Evolutionary conservation across 768 basidiomycete species (phyloP).

Genomic region (Kwoniella newhampshirensis): DNA sequence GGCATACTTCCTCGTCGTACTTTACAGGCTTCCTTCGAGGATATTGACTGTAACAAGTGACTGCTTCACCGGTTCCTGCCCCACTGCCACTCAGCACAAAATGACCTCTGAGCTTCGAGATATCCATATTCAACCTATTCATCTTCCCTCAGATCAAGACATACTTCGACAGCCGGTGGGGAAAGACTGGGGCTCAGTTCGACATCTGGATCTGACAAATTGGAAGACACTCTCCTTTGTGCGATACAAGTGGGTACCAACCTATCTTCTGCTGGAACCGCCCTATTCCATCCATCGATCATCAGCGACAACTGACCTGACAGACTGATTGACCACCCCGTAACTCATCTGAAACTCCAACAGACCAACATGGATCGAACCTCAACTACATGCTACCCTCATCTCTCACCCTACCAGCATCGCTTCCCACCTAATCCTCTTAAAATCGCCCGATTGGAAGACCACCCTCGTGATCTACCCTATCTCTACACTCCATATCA

Average conservation of each 20-base stretch:
- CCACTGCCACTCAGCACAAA: too few relatives aligned
- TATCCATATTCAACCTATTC: background rate
- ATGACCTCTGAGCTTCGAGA: too few relatives aligned
- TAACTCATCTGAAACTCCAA: background rate
- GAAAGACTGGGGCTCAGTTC: too few relatives aligned
- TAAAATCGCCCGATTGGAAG: slow-evolving; percentile 21
- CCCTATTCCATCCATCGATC: background rate
- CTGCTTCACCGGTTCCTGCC: too few relatives aligned
- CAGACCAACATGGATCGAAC: slow-evolving; percentile 35
- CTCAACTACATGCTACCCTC: slow-evolving; percentile 12
- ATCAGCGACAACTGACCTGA: too few relatives aligned
- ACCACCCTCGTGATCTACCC: slow-evolving; percentile 29
- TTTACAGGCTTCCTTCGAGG: too few relatives aligned
- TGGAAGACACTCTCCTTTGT: slow-evolving; percentile 20
- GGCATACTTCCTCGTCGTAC: too few relatives aligned
- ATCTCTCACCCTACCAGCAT: slow-evolving; percentile 17
- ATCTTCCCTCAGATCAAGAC: background rate
- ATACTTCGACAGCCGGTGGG: too few relatives aligned
- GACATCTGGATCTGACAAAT: background rate
- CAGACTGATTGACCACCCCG: background rate
- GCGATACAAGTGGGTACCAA: slow-evolving; percentile 17
- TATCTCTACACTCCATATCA: slow-evolving; percentile 16
- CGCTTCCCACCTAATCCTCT: slow-evolving; percentile 26
- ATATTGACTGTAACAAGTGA: too few relatives aligned
- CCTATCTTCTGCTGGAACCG: background rate